Base-by-base conservation (phyloP, 2,329 filamentous ascomycete genomes). In the Dothistroma septosporum region DNA sequence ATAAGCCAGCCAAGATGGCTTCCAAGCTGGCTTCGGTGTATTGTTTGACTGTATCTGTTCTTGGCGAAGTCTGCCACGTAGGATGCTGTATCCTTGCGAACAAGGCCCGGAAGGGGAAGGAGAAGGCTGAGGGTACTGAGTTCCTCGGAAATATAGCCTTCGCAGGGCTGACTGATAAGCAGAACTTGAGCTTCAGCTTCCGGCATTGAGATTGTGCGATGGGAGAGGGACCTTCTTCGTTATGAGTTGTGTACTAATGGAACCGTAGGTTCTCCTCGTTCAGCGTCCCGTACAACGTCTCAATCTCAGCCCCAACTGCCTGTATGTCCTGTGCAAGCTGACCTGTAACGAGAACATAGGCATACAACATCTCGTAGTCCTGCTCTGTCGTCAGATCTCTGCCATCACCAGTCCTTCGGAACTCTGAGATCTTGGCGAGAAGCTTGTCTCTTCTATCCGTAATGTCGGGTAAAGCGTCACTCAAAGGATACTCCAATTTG, bases 401-500 rank as follows among this genome's bases (percentile, higher is more conserved):
- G 21, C 74, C 75, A 1, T 81, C 79, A 58, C 87, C 85, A 58
- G 88, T 85, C 72, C 90, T 88, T 59, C 93, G 82, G 75, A 94
- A 97, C 70, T 89, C 86, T 69, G 95, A 94, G 44, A 97, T 89
- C 76, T 91, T 93, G 21, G 91, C 89, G 22, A 99, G 80, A 50
- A 97, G 79, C 61, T 90, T 82, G 72, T 99, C 92, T 64, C 94
- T 85, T 46, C 88, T 86, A 72, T 89, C 85, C 54, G 89, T 86
- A 33, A 95, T 89, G 63, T 87, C 92, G 0, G 94, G 94, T 47
- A 97, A 81, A 12, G 90, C 90, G 71, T 97, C 92, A 37, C 89
- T 93, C 6, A 99, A 81, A 0, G 94, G 92, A 69, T 96, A 97
- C 76, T 96, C 92, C 9, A 97, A 83, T 81, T 96, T 96, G 78